Conservation (phyloP, 2,329 filamentous ascomycete species). For the Pestalotiopsis sp. region DNA sequence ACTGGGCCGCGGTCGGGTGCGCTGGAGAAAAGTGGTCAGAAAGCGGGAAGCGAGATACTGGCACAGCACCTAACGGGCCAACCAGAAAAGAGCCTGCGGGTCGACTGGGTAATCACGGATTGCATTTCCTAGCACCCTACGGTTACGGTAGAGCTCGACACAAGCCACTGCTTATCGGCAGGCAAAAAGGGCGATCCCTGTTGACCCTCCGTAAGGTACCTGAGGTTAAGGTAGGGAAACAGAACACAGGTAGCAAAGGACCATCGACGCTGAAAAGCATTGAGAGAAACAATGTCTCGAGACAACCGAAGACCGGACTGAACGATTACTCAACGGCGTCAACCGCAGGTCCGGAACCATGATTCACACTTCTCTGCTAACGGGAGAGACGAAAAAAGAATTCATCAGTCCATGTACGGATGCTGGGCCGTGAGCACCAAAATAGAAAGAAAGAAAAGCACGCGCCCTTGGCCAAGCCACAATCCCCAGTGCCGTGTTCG, state of each 20-base stretch:
- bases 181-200: not conserved
- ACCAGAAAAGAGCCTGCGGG: not conserved
- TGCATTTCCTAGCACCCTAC: not conserved
- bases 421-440: not conserved
- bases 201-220: not conserved
- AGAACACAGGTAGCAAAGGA: no score
- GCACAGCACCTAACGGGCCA: not conserved
- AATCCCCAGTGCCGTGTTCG: not conserved
- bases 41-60: not conserved
- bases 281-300: no score
- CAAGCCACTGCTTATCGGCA: not conserved
- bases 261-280: no score
- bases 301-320: no score
- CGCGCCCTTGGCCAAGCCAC: not conserved
- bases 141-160: not conserved
- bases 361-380: not conserved
- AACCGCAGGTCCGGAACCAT: no score
- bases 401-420: not conserved
- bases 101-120: constrained; percentile 1
- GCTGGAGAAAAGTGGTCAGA: not conserved
- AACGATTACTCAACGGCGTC: no score
- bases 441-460: not conserved
- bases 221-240: no score
- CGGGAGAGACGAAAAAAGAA: not conserved
- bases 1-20: not conserved